Evolutionary conservation across 768 basidiomycete genomes (phyloP), one percentile per base, ranked within the genome.

Genomic region (Mrakia gelida): DNA sequence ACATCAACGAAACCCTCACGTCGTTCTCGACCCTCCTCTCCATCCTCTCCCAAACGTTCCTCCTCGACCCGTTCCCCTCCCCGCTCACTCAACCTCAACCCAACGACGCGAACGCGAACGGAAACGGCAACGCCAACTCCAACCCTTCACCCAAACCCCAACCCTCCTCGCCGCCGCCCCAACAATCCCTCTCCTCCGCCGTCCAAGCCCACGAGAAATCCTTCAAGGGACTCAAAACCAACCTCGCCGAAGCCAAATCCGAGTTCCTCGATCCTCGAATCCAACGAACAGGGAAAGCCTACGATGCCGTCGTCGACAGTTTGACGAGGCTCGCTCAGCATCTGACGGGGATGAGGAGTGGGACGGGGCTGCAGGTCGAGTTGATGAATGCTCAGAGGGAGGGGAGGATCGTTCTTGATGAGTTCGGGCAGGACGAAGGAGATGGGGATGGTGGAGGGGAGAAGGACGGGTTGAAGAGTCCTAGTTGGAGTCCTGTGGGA

Each of bases 261-360:
- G 96, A 99, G 84, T 85, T 85, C 11, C 79, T 85, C 41, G 86
- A 87, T 80, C 72, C 81, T 0, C 80, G 86, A 13, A 85, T 87
- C 30, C 79, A 82, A 1, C 82, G 82, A 63, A 85, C 84, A 62
- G 85, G 89, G 71, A 86, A 86, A 74, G 90, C 92, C 0, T 96
- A 95, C 78, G 92, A 92, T 80, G 93, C 94, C 79, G 92, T 92
- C 0, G 91, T 98, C 16, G 90, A 90, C 78, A 91, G 91, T 81
- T 86, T 99, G 81, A 95, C 92, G 78, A 87, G 94, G 26, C 88
- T 99, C 7, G 97, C 93, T 0, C 96, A 99, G 82, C 95, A 98
- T 85, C 85, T 99, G 56, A 95, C 91, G 76, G 95, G 96, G 34
- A 86, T 98, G 78, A 86, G 96, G 68, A 90, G 92, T 77, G 92